Conservation (phyloP, 352 stramenopile species). For the Phytophthora macrochlamydospora region DNA sequence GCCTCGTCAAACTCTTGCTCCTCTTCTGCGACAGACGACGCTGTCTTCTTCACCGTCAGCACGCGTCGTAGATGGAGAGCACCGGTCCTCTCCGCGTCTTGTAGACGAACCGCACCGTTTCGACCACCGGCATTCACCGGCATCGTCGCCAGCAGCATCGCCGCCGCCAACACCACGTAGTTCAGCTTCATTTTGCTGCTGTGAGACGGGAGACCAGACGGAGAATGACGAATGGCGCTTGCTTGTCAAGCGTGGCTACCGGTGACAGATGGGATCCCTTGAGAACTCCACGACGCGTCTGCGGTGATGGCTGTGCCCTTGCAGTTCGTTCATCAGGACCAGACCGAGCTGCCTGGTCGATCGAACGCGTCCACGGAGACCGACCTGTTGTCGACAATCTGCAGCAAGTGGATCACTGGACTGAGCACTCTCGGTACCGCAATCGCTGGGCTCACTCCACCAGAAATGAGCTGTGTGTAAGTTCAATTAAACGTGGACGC, state of each 20-base stretch:
- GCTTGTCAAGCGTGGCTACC: neutral
- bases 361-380: neutral
- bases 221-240: neutral
- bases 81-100: constrained; percentile 20
- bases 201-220: neutral
- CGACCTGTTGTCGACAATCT: neutral
- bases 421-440: too few species aligned
- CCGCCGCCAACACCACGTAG: constrained; percentile 2
- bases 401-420: too few species aligned
- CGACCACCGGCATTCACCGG: constrained; percentile 1
- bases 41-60: constrained; percentile 10
- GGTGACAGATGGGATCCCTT: neutral
- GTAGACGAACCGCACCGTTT: neutral
- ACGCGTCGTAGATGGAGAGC: constrained; percentile 19
- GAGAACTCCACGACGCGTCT: neutral
- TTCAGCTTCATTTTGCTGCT: constrained; percentile 16
- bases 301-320: neutral
- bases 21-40: constrained; percentile 1
- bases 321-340: too few species aligned
- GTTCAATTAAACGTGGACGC: too few species aligned
- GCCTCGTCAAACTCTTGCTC: neutral
- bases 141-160: constrained; percentile 8
- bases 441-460: too few species aligned
- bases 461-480: too few species aligned
- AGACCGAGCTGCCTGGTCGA: neutral